These are phyloP conservation scores for Zizania latifolia DNA, from an alignment of 176 grass and related monocot species.

Conservation along the genomic window DNA sequence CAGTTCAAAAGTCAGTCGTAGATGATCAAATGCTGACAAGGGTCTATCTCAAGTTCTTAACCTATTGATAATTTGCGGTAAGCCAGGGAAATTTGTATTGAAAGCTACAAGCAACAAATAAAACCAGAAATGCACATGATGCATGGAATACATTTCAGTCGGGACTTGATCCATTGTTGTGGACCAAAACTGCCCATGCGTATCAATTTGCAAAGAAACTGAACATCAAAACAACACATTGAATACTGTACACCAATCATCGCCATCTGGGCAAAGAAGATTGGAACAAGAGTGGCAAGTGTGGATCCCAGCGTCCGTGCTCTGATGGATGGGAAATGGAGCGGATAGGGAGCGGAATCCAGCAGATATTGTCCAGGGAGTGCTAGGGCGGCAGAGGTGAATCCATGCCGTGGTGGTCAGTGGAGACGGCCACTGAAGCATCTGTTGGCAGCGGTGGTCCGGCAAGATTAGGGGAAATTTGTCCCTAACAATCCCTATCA, in stretches of 20 bases:
- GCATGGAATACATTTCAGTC: not conserved
- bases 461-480: not conserved
- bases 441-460: not conserved
- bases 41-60: not conserved
- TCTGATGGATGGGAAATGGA: not conserved
- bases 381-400: too few species aligned
- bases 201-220: not conserved
- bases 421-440: not conserved
- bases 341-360: not conserved
- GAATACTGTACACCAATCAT: not conserved
- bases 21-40: constrained; percentile 11
- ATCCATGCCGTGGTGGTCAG: not conserved
- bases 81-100: not conserved
- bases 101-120: not conserved
- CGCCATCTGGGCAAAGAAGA: not conserved
- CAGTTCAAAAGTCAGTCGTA: not conserved
- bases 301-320: not conserved
- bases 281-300: not conserved
- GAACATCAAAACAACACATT: not conserved
- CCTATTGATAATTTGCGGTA: not conserved
- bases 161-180: not conserved
- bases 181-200: not conserved
- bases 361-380: too few species aligned
- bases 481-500: not conserved
- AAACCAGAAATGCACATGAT: not conserved